Evolutionary conservation across 495 filamentous ascomycete species (phyloP).

Genomic region (Aspergillus campestris): DNA sequence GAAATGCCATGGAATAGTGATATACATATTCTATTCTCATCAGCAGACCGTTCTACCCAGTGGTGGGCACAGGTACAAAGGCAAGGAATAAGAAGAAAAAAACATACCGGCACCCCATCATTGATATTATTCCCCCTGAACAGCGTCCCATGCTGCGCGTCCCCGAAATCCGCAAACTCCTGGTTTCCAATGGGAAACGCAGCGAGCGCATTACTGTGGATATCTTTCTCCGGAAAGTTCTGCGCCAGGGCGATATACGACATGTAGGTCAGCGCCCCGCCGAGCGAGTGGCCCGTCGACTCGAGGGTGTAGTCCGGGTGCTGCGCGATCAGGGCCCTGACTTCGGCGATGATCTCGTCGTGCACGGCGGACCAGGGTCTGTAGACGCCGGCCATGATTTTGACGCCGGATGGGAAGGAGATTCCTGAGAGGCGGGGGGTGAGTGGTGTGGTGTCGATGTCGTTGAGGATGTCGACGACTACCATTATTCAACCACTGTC

Average conservation of each 20-base stretch:
- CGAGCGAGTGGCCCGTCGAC: constrained; percentile 26
- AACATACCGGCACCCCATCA: constrained; percentile 25
- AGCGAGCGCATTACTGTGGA: constrained; percentile 27
- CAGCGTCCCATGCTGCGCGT: constrained; percentile 18
- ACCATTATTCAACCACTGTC: not conserved
- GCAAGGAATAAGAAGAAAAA: not conserved
- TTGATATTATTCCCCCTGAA: constrained; percentile 22
- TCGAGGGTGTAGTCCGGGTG: constrained; percentile 25
- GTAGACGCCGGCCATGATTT: constrained; percentile 24
- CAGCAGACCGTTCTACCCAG: not conserved
- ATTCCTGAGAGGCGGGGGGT: constrained; percentile 21
- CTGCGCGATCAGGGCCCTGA: constrained; percentile 16
- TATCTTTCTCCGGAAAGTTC: constrained; percentile 21
- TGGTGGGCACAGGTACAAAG: too few relatives aligned
- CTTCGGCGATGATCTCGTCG: constrained; percentile 21
- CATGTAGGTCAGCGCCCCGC: constrained; percentile 26
- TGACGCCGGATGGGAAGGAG: constrained; percentile 18
- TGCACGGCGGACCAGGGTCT: constrained; percentile 25
- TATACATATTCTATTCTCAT: constrained; percentile 22
- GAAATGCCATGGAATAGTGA: constrained; percentile 15
- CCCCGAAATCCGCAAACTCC: constrained; percentile 23
- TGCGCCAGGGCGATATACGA: constrained; percentile 25
- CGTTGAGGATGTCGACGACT: constrained; percentile 26
- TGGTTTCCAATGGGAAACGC: constrained; percentile 28
- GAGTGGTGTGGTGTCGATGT: constrained; percentile 27